These are phyloP conservation scores for Climacium dendroides DNA, from an alignment of 225 moss, liverwort and hornwort species.

Conservation along the genomic window DNA sequence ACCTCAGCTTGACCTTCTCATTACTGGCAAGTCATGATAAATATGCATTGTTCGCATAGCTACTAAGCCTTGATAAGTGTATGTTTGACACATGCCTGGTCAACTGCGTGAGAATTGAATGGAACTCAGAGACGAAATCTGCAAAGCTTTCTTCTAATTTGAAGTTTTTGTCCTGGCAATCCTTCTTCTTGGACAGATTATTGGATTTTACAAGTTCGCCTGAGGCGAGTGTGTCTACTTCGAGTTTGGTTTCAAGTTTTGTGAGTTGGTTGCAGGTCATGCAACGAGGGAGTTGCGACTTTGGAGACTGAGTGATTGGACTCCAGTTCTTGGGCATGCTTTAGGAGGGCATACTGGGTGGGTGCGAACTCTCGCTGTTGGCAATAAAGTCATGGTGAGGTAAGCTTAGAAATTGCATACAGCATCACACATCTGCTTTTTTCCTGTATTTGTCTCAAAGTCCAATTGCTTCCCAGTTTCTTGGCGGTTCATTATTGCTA, in stretches of 20 bases:
- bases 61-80: not conserved
- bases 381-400: conserved; percentile 24
- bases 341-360: conserved; percentile 39
- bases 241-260: not conserved
- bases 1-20: conserved; percentile 14
- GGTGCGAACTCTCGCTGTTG: conserved; percentile 34
- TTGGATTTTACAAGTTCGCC: not conserved
- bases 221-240: not conserved
- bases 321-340: not conserved
- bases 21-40: conserved; percentile 10
- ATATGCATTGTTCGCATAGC: not conserved
- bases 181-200: not conserved
- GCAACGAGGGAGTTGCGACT: conserved; percentile 20
- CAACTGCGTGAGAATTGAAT: not conserved
- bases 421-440: not conserved
- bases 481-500: not conserved
- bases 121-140: not conserved
- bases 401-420: not conserved
- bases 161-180: not conserved
- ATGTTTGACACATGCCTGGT: not conserved
- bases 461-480: not conserved
- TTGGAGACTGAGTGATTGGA: conserved; percentile 19
- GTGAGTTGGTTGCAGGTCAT: conserved; percentile 7
- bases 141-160: not conserved
- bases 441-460: not conserved